Base-by-base conservation (phyloP, 192 early-diverging fungal species). In the Podila verticillata region DNA sequence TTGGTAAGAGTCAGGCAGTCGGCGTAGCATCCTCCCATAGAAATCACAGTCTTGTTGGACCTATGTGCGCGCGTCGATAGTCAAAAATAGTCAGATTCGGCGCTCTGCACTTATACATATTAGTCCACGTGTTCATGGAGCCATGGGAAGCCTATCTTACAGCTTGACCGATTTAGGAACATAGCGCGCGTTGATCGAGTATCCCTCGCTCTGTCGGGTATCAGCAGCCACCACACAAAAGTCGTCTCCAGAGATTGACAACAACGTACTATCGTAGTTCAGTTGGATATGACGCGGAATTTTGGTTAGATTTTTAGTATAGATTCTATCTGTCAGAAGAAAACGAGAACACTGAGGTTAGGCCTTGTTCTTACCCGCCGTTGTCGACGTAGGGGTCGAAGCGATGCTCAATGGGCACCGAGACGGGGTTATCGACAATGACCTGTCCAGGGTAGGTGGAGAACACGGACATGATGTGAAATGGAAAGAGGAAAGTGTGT, bases 231-330 rank as follows among this genome's bases (percentile, higher is more conserved):
- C 86, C 7, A 99, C 81, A 74, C 93, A 94, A 74, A 93, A 99
- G 87, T 98, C 97, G 30, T 93, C 85, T 26, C 98, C 98, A n/a
- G 96, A 94, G 84, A 99, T 95, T 35, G 95, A 95, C 56, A 98
- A 75, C 65, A 92, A 87, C 65, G 77, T 80, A 39, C 77, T 75
- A 72, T 30, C 13, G 60, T 35, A 48, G 39, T 44, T 54, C 51
- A 26, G 5, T 24, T 22, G 51, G 2, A 26, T 10, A 24, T 12
- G 5, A 54, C 24, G 51, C 51, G 10, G 24, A 54, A 26, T 5
- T 24, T 24, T 54, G 7, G 51, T 54, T 54, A 54, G 24, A 0
- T 12, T 54, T 54, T 17, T n/a, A 54, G 39, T 4, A 13, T 26
- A 5, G 22, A 4, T 54, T 54, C 44, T 54, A n/a, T 54, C 20